Percentiles rank a stretch among this genome's conserved stretches.
Evolutionary conservation across 1,284 basidiomycete species (phyloP).

Genomic region (Fomes fomentarius): DNA sequence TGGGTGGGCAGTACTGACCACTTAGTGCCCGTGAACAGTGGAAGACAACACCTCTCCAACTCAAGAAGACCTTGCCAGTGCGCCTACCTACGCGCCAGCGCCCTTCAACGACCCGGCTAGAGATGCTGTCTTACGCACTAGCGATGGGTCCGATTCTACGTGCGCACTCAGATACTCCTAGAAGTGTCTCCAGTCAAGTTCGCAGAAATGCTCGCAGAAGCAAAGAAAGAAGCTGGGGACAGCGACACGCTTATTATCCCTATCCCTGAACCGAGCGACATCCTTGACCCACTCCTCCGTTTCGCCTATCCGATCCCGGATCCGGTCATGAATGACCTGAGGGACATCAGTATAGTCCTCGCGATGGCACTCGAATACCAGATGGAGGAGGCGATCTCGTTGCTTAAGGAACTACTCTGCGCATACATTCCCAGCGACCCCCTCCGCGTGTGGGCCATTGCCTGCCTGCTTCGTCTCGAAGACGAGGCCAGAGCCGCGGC

Average conservation of each 20-base stretch:
- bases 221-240: background rate
- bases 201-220: background rate
- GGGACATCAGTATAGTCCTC: slow-evolving; percentile 1
- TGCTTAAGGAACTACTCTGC: background rate
- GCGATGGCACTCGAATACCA: slow-evolving; percentile 16
- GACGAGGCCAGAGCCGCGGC: slow-evolving; percentile 7
- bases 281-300: slow-evolving; percentile 38
- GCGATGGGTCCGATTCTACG: slow-evolving; percentile 8
- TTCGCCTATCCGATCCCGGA: slow-evolving; percentile 40
- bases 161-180: slow-evolving; percentile 6
- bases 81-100: no score
- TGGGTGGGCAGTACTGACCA: no score
- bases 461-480: slow-evolving; percentile 10
- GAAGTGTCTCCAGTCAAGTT: slow-evolving; percentile 15
- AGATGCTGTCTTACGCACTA: slow-evolving; percentile 3
- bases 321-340: slow-evolving; percentile 12
- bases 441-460: slow-evolving; percentile 14
- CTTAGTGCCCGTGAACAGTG: no score
- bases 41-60: no score
- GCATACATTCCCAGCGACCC: slow-evolving; percentile 2
- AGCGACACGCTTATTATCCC: slow-evolving; percentile 17
- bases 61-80: no score
- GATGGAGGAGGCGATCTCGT: slow-evolving; percentile 9
- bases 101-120: no score
- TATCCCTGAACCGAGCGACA: slow-evolving; percentile 35